These are phyloP conservation scores for Nelumbo lutea DNA, from an alignment of 164 flowering plant genomes.

Conservation along the genomic window DNA sequence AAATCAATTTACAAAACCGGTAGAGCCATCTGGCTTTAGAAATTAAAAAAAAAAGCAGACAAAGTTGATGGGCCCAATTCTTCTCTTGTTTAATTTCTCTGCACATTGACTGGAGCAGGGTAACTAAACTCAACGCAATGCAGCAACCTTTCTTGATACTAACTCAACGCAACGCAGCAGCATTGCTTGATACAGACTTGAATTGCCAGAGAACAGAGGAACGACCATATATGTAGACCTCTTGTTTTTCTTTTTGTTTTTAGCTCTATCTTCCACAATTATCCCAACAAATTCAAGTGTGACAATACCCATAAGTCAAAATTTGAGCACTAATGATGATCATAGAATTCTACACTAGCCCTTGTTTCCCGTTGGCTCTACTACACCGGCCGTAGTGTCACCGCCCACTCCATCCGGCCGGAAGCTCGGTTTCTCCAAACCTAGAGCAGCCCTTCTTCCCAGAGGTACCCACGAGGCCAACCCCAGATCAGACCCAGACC, in stretches of 20 bases:
- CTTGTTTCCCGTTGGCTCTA: conserved; percentile 54
- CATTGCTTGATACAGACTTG: no score
- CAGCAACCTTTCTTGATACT: no score
- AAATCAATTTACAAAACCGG: no score
- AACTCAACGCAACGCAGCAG: no score
- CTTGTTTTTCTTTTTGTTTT: not conserved
- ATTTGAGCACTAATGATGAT: not conserved
- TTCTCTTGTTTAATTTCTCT: no score
- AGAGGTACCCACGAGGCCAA: conserved; percentile 41
- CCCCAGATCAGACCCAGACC: conserved; percentile 33
- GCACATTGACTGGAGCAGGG: no score
- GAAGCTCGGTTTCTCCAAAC: conserved; percentile 18
- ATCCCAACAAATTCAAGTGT: not conserved
- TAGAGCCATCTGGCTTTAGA: no score
- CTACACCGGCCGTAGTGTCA: conserved; percentile 35
- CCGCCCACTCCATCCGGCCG: conserved; percentile 15
- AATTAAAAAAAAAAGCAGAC: no score
- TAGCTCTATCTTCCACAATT: not conserved
- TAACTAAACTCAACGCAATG: no score
- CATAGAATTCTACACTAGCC: conserved; percentile 69
- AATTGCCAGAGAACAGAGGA: no score
- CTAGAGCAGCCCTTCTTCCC: conserved; percentile 82
- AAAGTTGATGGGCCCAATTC: no score
- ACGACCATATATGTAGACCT: not conserved
- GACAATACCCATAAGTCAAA: not conserved